Conservation (phyloP, 1,284 basidiomycete species). For the Rhodofomes roseus region DNA sequence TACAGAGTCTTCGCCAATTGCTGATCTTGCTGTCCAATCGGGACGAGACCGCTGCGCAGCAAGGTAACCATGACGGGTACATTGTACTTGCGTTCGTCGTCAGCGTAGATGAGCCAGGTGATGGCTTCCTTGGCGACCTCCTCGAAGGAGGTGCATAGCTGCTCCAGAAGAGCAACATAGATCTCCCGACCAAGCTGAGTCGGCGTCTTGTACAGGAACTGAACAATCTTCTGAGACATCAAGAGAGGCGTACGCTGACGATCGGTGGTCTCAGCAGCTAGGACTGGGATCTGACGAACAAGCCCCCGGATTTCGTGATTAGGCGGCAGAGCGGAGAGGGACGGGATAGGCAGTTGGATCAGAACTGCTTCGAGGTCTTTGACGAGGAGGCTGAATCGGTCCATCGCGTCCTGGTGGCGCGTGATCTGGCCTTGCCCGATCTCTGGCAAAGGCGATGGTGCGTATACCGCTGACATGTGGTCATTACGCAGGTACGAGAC, state of each 20-base stretch:
- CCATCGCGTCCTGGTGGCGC: conserved; percentile 71
- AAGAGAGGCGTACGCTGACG: conserved; percentile 84
- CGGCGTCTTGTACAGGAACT: conserved; percentile 82
- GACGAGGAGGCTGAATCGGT: conserved; percentile 71
- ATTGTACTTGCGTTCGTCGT: conserved; percentile 98
- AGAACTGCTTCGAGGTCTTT: conserved; percentile 81
- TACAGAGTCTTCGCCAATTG: conserved; percentile 89
- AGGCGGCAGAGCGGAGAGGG: conserved; percentile 67
- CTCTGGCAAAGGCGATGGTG: conserved; percentile 49
- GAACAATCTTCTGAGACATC: conserved; percentile 94
- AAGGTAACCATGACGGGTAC: conserved; percentile 91
- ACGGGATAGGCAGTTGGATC: conserved; percentile 61
- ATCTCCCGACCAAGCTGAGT: conserved; percentile 85
- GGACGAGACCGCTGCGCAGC: conserved; percentile 81
- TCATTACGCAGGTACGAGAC: conserved; percentile 50
- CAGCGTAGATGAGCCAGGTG: conserved; percentile 94
- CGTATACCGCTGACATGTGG: conserved; percentile 41
- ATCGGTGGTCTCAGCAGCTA: conserved; percentile 77
- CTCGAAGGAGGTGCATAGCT: conserved; percentile 85
- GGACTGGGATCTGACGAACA: conserved; percentile 76
- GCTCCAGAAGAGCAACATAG: conserved; percentile 86
- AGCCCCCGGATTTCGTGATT: conserved; percentile 86
- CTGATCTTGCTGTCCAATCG: conserved; percentile 79
- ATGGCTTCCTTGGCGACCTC: conserved; percentile 97
- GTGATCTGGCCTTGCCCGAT: conserved; percentile 36